Conservation (phyloP, 257 asterid genomes). For the Solanum medicagineum region DNA sequence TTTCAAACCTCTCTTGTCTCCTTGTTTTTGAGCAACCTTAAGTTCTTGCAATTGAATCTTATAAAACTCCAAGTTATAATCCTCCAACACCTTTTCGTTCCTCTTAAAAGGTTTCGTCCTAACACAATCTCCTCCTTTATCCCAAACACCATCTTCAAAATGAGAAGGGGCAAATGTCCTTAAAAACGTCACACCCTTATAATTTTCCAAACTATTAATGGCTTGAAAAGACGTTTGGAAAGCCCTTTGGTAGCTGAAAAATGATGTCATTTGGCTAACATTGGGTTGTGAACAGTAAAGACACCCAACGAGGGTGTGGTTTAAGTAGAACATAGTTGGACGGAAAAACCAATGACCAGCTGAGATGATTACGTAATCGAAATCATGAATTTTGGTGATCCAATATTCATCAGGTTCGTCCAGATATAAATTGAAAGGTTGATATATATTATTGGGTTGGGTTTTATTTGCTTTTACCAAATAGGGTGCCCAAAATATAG, state of each 20-base stretch:
- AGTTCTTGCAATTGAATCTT: constrained; percentile 34
- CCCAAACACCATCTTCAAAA: constrained; percentile 46
- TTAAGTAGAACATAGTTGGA: constrained; percentile 40
- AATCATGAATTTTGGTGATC: constrained; percentile 14
- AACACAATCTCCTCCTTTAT: constrained; percentile 42
- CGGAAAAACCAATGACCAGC: constrained; percentile 37
- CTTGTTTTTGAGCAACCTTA: constrained; percentile 18
- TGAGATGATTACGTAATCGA: constrained; percentile 27
- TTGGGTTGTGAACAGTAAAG: constrained; percentile 38
- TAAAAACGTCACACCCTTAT: constrained; percentile 19
- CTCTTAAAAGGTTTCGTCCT: constrained; percentile 35
- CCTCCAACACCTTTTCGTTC: constrained; percentile 22
- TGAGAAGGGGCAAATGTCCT: constrained; percentile 4
- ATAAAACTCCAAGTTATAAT: constrained; percentile 17
- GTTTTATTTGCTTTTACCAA: constrained; percentile 23
- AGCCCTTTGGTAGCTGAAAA: constrained; percentile 32
- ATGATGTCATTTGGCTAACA: constrained; percentile 16
- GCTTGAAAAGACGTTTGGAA: constrained; percentile 28
- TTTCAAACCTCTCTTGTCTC: constrained; percentile 15
- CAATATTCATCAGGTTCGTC: constrained; percentile 38
- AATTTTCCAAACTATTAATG: constrained; percentile 2
- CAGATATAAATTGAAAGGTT: constrained; percentile 37
- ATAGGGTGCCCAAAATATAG: constrained; percentile 45
- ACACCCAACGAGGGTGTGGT: constrained; percentile 33
- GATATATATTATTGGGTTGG: constrained; percentile 17